phyloP scores from a whole-genome alignment of 768 basidiomycete genomes.

The Clitopilus passeckerianus region DNA sequence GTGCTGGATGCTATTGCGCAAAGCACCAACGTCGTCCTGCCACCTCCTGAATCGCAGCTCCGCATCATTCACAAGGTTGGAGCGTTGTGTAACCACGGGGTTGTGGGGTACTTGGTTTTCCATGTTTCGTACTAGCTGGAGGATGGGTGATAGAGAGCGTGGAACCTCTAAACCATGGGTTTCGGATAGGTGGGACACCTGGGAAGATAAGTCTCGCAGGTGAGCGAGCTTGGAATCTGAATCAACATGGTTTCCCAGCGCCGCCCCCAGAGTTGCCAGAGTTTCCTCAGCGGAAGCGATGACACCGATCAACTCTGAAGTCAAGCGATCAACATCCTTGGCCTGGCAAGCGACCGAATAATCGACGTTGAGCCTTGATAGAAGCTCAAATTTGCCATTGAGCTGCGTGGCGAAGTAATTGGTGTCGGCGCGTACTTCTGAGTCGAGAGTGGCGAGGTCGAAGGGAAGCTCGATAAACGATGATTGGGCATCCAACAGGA shows the following conservation, averaged over 20 bases:
- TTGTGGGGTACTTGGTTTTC: slow-evolving; percentile 18
- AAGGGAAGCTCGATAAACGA: slow-evolving; percentile 42
- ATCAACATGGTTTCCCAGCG: slow-evolving; percentile 23
- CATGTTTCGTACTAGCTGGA: slow-evolving; percentile 51
- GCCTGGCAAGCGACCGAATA: slow-evolving; percentile 51
- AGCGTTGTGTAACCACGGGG: slow-evolving; percentile 9
- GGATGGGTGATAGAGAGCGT: slow-evolving; percentile 48
- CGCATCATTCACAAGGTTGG: slow-evolving; percentile 47
- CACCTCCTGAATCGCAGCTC: slow-evolving; percentile 45
- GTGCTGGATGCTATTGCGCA: slow-evolving; percentile 34
- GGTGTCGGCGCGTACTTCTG: slow-evolving; percentile 59
- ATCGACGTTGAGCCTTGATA: slow-evolving; percentile 43
- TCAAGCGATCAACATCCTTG: slow-evolving; percentile 41
- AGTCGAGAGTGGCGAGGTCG: slow-evolving; percentile 56
- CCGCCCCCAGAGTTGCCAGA: slow-evolving; percentile 31
- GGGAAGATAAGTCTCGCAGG: background rate
- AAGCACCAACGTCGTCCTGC: slow-evolving; percentile 36
- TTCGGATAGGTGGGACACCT: background rate
- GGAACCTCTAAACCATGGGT: slow-evolving; percentile 31
- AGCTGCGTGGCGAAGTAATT: slow-evolving; percentile 68
- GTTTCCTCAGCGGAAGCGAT: slow-evolving; percentile 34
- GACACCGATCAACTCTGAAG: slow-evolving; percentile 29
- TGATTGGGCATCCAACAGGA: slow-evolving; percentile 29
- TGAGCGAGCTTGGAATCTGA: slow-evolving; percentile 14
- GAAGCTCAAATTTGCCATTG: slow-evolving; percentile 42